Evolutionary conservation across 805 yeast species (phyloP), one percentile per base, ranked within the genome.

Genomic region (Candida stauntonica): DNA sequence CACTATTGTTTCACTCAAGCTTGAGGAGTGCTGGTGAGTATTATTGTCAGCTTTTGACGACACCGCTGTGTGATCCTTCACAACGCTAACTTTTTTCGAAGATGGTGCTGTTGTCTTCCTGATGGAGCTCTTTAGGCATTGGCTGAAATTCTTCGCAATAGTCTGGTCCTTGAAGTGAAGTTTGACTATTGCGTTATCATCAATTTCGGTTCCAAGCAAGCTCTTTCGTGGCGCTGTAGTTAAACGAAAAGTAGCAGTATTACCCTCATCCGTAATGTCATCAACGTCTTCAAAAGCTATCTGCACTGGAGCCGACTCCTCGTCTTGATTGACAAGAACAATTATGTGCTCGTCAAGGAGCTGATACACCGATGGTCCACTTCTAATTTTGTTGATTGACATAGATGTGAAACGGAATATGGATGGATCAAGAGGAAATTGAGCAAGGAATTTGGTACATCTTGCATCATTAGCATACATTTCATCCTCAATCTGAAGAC

Each of bases 31-130:
- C 5, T 41, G 47, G 11, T 18, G 39, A 3, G 33, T 33, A 3
- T 24, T 33, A 6, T 39, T 42, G 31, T 42, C 38, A 8, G 29
- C 12, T 26, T 29, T 38, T 14, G 44, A 47, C 12, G 48, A 41
- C 5, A 61, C 44, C 2, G 50, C 38, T 17, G 63, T 55, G 27
- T 46, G 58, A 2, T 52, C 48, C 32, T 54, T 40, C 2, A 50
- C 60, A 30, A 61, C 62, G 35, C 68, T 64, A 2, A 63, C 48
- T 40, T 61, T 63, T 19, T 57, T 50, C 7, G 47, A 45, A 2
- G 47, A 38, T 1, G 50, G 39, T n/a, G 31, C 32, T 7, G 17
- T n/a, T n/a, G n/a, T n/a, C n/a, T n/a, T n/a, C n/a, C n/a, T n/a
- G n/a, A n/a, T n/a, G n/a, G n/a, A n/a, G n/a, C n/a, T n/a, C n/a